phyloP scores from a whole-genome alignment of 345 rosid species.

The Dipteronia dyeriana region DNA sequence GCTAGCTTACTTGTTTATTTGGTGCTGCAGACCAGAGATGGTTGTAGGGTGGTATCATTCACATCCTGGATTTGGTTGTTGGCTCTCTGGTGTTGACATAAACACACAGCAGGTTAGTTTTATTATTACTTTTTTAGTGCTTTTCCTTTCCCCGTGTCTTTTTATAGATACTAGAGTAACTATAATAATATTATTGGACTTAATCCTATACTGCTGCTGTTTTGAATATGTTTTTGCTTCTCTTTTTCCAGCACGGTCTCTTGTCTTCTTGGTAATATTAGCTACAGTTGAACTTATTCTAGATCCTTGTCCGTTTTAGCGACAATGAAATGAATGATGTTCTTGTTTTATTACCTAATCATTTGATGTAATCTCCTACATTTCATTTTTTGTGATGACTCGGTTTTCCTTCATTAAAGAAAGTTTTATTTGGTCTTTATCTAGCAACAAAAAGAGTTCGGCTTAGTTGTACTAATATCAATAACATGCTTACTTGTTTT shows the following conservation, averaged over 20 bases:
- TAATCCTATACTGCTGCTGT: neutral
- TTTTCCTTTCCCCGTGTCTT: neutral
- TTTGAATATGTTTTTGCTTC: neutral
- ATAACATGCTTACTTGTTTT: too few species aligned
- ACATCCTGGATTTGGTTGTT: conserved; percentile 99
- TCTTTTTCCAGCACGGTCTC: neutral
- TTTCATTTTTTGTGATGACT: neutral
- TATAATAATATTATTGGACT: neutral
- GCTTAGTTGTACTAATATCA: too few species aligned
- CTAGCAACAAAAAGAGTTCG: too few species aligned
- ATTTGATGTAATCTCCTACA: neutral
- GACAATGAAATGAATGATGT: neutral
- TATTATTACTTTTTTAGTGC: neutral
- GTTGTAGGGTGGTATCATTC: conserved; percentile 99
- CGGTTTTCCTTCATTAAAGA: neutral
- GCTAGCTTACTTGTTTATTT: conserved; percentile 17
- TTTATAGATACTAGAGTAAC: neutral
- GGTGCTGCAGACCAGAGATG: conserved; percentile 86
- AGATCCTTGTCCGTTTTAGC: neutral
- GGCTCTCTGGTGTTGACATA: conserved; percentile 99
- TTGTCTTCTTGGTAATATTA: neutral
- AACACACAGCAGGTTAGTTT: conserved; percentile 86
- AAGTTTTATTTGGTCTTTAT: neutral
- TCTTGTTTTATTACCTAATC: neutral
- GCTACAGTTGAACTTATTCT: neutral